These are phyloP conservation scores for Crithidia acanthocephali DNA, from an alignment of 208 protist species.

Conservation along the genomic window DNA sequence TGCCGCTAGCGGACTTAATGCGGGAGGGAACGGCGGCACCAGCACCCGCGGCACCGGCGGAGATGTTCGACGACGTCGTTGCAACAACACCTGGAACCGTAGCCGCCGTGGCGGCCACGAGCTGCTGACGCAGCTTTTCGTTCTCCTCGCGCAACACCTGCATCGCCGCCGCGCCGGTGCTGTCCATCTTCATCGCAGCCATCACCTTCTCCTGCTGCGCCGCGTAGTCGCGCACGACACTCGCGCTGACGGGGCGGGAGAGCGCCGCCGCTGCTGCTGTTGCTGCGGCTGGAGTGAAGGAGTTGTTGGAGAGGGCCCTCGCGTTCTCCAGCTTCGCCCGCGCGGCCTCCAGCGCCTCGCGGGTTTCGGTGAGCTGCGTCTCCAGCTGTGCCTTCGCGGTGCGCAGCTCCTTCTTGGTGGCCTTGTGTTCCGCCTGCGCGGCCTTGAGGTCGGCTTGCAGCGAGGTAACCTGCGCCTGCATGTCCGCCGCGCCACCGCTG, in stretches of 20 bases:
- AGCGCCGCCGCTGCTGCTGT: not conserved
- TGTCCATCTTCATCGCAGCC: constrained; percentile 55
- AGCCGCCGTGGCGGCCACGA: constrained; percentile 7
- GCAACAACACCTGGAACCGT: not conserved
- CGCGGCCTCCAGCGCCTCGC: constrained; percentile 25
- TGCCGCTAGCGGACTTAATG: constrained; percentile 13
- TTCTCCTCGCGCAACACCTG: constrained; percentile 52
- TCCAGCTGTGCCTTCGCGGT: constrained; percentile 38
- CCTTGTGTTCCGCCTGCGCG: constrained; percentile 46
- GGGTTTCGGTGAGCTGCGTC: constrained; percentile 27
- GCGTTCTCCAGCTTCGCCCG: constrained; percentile 29
- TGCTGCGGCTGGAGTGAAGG: not conserved
- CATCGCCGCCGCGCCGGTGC: constrained; percentile 43
- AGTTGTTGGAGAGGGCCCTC: constrained; percentile 11
- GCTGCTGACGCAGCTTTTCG: constrained; percentile 38
- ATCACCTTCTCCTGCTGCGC: constrained; percentile 49
- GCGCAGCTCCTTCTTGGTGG: constrained; percentile 40
- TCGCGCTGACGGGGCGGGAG: constrained; percentile 2
- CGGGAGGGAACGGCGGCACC: not conserved
- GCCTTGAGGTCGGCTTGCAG: constrained; percentile 44
- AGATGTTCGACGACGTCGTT: not conserved
- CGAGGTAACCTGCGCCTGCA: constrained; percentile 47
- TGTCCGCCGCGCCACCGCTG: constrained; percentile 38
- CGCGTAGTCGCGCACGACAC: constrained; percentile 27
- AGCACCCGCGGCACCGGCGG: not conserved